Percentiles rank a stretch among this genome's conserved stretches.
Evolutionary conservation across 345 rosid genomes (phyloP).

Genomic region (Linum trigynum): DNA sequence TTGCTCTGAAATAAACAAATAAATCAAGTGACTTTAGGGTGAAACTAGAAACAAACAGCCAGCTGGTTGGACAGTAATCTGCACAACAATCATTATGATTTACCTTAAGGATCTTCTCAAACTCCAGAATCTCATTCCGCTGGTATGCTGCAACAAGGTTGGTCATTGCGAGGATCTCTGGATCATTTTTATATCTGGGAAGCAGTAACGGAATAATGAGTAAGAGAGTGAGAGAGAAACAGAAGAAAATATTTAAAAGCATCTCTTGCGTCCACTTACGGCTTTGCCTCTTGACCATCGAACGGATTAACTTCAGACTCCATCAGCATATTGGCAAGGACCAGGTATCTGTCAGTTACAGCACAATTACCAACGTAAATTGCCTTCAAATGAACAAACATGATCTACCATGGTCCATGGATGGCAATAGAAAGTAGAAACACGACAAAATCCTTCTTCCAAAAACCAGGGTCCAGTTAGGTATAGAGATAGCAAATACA

Average conservation of each 20-base stretch:
- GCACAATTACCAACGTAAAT: background rate
- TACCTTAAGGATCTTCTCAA: conserved; percentile 97
- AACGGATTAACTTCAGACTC: conserved; percentile 99
- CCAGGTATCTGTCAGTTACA: conserved; percentile 64
- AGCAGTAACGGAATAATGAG: conserved; percentile 4
- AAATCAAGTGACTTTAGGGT: background rate
- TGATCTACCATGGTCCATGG: background rate
- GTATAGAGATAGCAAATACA: too few relatives aligned
- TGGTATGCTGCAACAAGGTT: conserved; percentile 96
- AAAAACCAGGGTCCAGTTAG: too few relatives aligned
- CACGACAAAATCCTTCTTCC: background rate
- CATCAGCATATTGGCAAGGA: conserved; percentile 99
- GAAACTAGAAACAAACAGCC: background rate
- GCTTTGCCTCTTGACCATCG: conserved; percentile 98
- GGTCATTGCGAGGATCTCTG: conserved; percentile 98
- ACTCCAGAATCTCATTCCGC: conserved; percentile 91
- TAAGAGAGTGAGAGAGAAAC: background rate
- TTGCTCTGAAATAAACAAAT: conserved; percentile 47
- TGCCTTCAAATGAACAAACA: background rate
- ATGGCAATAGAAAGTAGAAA: background rate
- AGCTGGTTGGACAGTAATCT: background rate
- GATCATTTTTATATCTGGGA: conserved; percentile 90
- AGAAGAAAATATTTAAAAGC: background rate
- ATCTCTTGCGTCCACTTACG: conserved; percentile 47
- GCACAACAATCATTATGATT: background rate